Evolutionary conservation across 73 alveolate genomes (phyloP), one percentile per base, ranked within the genome.

Genomic region (Symbiodinium pilosum): DNA sequence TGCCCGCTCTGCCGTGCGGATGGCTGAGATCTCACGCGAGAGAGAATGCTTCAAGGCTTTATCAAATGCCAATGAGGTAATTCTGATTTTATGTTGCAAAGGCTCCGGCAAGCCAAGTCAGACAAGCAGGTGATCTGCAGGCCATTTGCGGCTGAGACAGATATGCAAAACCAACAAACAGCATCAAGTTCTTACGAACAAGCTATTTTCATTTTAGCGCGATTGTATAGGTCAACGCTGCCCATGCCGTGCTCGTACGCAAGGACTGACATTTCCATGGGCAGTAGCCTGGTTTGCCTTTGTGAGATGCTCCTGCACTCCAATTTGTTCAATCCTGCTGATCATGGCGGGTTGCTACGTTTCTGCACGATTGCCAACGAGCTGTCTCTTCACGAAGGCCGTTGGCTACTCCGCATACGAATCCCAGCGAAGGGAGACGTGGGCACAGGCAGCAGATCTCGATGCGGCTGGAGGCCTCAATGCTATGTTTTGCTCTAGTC

Each of bases 401-500:
- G 97, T 91, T 59, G 97, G 97, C 83, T 91, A 91, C 44, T 91
- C 97, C 88, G 51, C 97, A 44, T 91, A 91, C 89, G 87, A 91
- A 36, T 83, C 88, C 14, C 97, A 91, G 42, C 97, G 97, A 34
- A 30, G 97, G 38, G 97, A 91, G 54, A 91, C 97, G 47, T 91
- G 97, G 97, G 97, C 97, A 0, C 97, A 91, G 77, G 97, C 81
- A 42, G 97, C 77, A 18, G 97, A 91, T 30, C 81, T 91, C n/a
- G 97, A 91, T 32, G 97, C 97, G 1, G 88, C 97, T 4, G 97
- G 97, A 91, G 97, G 97, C 88, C 7, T 24, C 73, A 54, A n/a
- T n/a, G n/a, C n/a, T n/a, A n/a, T n/a, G n/a, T n/a, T n/a, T 52
- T 52, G 20, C 69, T 20, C 20, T 9, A 20, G 20, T 20, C 69